These are phyloP conservation scores for Akanthomyces lecanii DNA, from an alignment of 2,329 filamentous ascomycete species.

Conservation along the genomic window DNA sequence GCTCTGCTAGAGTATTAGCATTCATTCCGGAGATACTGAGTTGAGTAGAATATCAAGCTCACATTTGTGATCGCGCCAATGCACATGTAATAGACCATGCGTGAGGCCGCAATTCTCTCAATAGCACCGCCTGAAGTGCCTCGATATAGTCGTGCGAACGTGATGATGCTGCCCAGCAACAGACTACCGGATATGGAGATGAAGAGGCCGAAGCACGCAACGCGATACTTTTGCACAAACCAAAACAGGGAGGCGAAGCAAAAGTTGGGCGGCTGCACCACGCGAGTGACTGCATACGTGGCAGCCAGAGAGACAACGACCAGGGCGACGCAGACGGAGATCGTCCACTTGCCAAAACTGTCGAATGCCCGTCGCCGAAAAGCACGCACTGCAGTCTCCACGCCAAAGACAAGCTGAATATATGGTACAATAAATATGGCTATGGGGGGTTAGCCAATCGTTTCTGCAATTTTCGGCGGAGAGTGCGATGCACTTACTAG, in stretches of 20 bases:
- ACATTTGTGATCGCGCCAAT: conserved; percentile 56
- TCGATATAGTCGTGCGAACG: conserved; percentile 55
- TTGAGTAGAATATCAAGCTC: conserved; percentile 26
- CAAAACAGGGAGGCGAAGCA: conserved; percentile 67
- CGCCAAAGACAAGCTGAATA: conserved; percentile 60
- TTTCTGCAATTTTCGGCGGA: too few relatives aligned
- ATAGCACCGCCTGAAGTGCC: conserved; percentile 51
- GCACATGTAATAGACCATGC: conserved; percentile 65
- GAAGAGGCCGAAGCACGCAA: conserved; percentile 52
- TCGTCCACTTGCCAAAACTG: conserved; percentile 55
- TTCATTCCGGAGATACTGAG: too few relatives aligned
- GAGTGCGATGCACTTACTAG: conserved; percentile 40
- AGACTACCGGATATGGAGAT: conserved; percentile 47
- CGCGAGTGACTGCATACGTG: conserved; percentile 56
- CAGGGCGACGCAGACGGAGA: conserved; percentile 51
- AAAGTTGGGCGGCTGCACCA: conserved; percentile 51
- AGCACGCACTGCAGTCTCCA: conserved; percentile 57
- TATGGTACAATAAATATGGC: conserved; percentile 64
- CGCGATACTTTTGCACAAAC: conserved; percentile 60
- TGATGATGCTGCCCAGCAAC: conserved; percentile 45
- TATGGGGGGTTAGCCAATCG: conserved; percentile 25
- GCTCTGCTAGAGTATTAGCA: conserved; percentile 40
- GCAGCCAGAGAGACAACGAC: conserved; percentile 48
- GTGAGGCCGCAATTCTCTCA: conserved; percentile 60
- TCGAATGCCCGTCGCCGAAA: conserved; percentile 53